Evolutionary conservation across 2,329 filamentous ascomycete genomes (phyloP).

Genomic region (Exophiala alcalophila): DNA sequence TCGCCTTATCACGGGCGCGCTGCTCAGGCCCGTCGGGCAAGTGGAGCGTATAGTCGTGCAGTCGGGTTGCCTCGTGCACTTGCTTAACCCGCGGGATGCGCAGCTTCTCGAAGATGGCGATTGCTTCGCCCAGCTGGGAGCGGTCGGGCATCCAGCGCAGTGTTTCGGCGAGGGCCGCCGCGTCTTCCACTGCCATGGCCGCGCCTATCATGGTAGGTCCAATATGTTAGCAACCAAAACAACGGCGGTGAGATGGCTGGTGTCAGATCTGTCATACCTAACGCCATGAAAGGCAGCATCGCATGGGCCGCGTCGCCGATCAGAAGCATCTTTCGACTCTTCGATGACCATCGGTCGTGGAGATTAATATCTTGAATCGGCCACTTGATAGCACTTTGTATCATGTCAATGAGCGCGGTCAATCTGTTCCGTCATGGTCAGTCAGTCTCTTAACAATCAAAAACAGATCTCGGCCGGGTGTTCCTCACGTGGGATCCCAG

Average conservation of each 20-base stretch:
- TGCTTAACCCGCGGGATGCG: conserved; percentile 5
- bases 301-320: conserved; percentile 44
- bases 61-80: conserved; percentile 43
- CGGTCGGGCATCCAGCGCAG: neutral
- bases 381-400: conserved; percentile 1
- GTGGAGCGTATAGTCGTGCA: conserved; percentile 50
- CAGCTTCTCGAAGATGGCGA: conserved; percentile 1
- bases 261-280: conserved; percentile 32
- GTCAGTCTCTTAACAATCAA: too few relatives aligned
- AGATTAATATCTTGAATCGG: conserved; percentile 1
- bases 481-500: conserved; percentile 5
- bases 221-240: neutral
- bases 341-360: conserved; percentile 29
- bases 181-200: conserved; percentile 7
- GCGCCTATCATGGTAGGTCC: too few relatives aligned
- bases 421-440: too few relatives aligned
- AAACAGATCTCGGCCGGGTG: too few relatives aligned
- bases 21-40: conserved; percentile 44
- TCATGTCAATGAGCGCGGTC: conserved; percentile 1
- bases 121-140: neutral
- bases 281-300: conserved; percentile 44
- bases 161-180: conserved; percentile 1
- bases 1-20: conserved; percentile 41
- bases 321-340: conserved; percentile 34
- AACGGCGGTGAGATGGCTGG: neutral